Conservation (phyloP, 1,284 basidiomycete genomes). For the Phenoliferia sp. region DNA sequence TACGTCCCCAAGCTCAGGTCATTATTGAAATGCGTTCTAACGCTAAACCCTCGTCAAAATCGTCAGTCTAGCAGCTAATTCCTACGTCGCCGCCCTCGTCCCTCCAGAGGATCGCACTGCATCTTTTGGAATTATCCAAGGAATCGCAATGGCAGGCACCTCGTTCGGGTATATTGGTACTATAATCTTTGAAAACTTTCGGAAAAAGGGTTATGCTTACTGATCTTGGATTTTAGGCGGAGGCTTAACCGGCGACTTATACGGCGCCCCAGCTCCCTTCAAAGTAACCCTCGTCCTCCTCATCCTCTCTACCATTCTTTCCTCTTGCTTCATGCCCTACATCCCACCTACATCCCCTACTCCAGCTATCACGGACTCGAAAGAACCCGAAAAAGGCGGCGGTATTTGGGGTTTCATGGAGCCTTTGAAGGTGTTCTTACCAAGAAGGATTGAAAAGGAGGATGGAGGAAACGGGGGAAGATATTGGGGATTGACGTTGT, state of each 20-base stretch:
- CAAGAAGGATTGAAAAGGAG: constrained; percentile 16
- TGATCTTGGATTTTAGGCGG: constrained; percentile 32
- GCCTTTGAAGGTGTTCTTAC: constrained; percentile 42
- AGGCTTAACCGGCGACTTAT: constrained; percentile 34
- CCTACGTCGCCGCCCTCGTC: constrained; percentile 37
- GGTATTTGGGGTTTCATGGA: constrained; percentile 31
- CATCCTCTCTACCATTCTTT: constrained; percentile 37
- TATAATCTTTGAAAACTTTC: too few species aligned
- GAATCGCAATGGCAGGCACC: constrained; percentile 40
- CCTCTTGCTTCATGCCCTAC: constrained; percentile 42
- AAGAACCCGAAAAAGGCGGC: background rate
- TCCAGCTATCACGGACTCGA: background rate
- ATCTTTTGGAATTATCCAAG: constrained; percentile 41
- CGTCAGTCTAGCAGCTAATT: constrained; percentile 29
- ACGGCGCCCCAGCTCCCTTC: constrained; percentile 41
- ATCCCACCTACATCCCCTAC: constrained; percentile 32
- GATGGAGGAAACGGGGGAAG: constrained; percentile 3
- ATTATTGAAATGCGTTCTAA: too few species aligned
- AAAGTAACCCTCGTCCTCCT: constrained; percentile 40
- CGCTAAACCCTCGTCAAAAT: too few species aligned
- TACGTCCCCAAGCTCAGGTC: constrained; percentile 27
- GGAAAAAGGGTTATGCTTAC: background rate
- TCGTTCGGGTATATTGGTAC: constrained; percentile 32
- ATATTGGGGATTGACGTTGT: constrained; percentile 39
- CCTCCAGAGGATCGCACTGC: constrained; percentile 38